Base-by-base conservation (phyloP, 371 early-diverging fungal species). In the Circinella minor region DNA sequence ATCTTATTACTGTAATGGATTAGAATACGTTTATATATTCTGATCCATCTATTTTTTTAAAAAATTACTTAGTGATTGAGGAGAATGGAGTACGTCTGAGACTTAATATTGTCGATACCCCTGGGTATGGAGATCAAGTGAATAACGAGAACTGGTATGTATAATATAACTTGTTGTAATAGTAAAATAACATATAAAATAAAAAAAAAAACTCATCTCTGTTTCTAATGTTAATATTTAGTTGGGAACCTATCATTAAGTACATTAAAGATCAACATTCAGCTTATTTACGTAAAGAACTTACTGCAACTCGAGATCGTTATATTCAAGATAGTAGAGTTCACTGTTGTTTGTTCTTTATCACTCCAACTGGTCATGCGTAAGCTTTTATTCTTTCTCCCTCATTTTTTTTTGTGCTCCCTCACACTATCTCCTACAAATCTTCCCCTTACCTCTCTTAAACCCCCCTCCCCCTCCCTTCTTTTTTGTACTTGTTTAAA, bases 191-290 rank as follows among this genome's bases (percentile, higher is more conserved):
- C 27, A 27, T 27, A 27, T 2, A 27, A 27, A 54, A 54, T n/a
- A 18, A 54, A 18, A 18, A 54, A 15, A 15, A 43, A 6, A 6
- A 43, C 43, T 43, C 43, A 43, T 6, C 1, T 43, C 3, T 9
- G 1, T 11, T 18, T 15, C 1, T 1, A 54, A 54, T 54, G 6
- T 18, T 54, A 54, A 54, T 54, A 15, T 8, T 5, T 57, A 91
- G 91, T 83, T 95, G 94, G 94, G 93, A 92, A 70, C 93, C 93
- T 36, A 93, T 94, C 60, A 89, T 94, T 80, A 93, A 93, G 74
- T 95, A 96, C 77, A 94, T 97, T 73, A 92, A 94, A 84, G 95
- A 95, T 75, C 96, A 95, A 81, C 95, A 95, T 80, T 92, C 93
- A 34, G 89, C 92, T 69, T 95, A 93, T 80, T 83, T 95, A 73